Base-by-base conservation (phyloP, 2,329 filamentous ascomycete genomes). In the Fusarium agapanthi region DNA sequence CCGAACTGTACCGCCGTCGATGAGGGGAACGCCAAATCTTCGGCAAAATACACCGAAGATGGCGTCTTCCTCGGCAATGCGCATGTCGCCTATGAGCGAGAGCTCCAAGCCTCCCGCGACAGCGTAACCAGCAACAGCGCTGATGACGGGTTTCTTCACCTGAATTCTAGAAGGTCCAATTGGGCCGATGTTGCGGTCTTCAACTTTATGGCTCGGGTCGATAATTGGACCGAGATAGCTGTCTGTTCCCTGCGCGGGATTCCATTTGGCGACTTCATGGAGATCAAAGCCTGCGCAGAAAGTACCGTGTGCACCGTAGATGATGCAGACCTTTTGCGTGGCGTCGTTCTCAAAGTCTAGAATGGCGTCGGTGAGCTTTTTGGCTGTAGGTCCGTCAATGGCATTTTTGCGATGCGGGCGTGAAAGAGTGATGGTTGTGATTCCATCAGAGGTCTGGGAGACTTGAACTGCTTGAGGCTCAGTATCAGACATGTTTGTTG, bases 201-300 rank as follows among this genome's bases (percentile, higher is more conserved):
- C 18, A 4, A 48, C 54, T 2, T 11, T 22, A 2, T 67, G 65
- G 1, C 1, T n/a, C 0, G 63, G 35, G 7, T 61, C 47, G 2
- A 67, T 41, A 3, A 37, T 47, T 6, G 63, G 65, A 0, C 65
- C 65, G 3, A n/a, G 54, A 6, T 67, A 67, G 4, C 38, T 48
- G 8, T 30, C 54, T 8, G 63, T 18, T 7, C 28, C 38, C 13
- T 54, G 18, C 0, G 18, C 35, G 2, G 54, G 28, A 13, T 43
- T 18, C 30, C 59, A 67, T 16, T 48, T 67, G 20, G 63, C 62
- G 6, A 67, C 64, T 41, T 67, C 64, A 3, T 67, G 64, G 16
- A 67, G 64, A 30, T 67, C 64, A 4, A 66, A 67, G 2, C 64
- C 64, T 11, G 64, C 61, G 37, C 53, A 67, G 28, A 67, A 66